These are phyloP conservation scores for Rubus parviflorus DNA, from an alignment of 306 rosid species.

Conservation along the genomic window DNA sequence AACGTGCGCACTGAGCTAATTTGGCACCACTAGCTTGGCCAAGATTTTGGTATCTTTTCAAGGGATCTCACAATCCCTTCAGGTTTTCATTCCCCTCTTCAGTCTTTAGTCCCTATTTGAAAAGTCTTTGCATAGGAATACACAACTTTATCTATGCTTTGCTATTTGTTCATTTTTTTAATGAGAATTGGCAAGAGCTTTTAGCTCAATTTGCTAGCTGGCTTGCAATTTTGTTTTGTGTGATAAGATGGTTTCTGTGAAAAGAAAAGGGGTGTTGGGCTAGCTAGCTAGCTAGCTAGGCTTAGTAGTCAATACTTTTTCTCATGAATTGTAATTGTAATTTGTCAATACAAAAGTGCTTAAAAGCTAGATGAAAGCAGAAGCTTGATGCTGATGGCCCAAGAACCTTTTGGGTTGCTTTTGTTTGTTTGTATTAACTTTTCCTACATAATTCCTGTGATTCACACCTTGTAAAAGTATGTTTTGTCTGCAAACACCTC, in stretches of 20 bases:
- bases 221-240: background rate
- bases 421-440: conserved; percentile 22
- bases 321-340: background rate
- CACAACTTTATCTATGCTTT: background rate
- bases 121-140: conserved; percentile 9
- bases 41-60: background rate
- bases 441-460: conserved; percentile 26
- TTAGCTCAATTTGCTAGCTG: background rate
- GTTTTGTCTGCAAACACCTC: conserved; percentile 32
- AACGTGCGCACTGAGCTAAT: conserved; percentile 27
- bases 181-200: too few species aligned
- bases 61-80: conserved; percentile 10
- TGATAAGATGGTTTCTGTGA: conserved; percentile 1
- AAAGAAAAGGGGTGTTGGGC: background rate
- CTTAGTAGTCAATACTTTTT: background rate
- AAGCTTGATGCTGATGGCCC: conserved; percentile 6
- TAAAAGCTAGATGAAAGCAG: conserved; percentile 13
- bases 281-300: background rate
- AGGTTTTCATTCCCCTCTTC: conserved; percentile 16
- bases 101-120: conserved; percentile 11
- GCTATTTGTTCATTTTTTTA: background rate
- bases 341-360: background rate
- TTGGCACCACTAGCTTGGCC: background rate
- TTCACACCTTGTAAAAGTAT: conserved; percentile 30
- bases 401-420: conserved; percentile 1